Base-by-base conservation (phyloP, 106 monocot genomes). In the Narthecium ossifragum region DNA sequence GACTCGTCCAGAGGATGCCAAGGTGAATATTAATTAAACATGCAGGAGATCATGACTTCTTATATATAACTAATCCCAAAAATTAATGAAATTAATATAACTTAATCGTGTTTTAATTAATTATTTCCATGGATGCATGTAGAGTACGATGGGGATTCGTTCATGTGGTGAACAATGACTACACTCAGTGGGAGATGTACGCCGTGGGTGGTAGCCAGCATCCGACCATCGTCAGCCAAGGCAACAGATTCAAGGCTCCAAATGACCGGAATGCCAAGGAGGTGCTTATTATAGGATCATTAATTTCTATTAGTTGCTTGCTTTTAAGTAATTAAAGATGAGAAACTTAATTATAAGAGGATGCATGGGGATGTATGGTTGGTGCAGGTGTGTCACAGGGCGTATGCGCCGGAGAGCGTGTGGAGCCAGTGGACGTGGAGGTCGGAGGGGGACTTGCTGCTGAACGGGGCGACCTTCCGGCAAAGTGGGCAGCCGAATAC, bases 101-200 rank as follows among this genome's bases (percentile, higher is more conserved):
- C 22, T 7, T 23, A 49, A 8, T 5, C 17, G 17, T 18, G 17
- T 49, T 18, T 49, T 49, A 5, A 49, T 49, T 6, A 49, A 49
- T n/a, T 18, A 49, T 49, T 17, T 23, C 48, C 17, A n/a, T 7
- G 8, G 24, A 52, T 9, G 14, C 1, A 27, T 31, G 27, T 27
- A 63, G 75, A 48, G 68, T 68, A 37, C 54, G 75, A 29, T 43
- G 54, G 75, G 75, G 75, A 4, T 75, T 69, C 62, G 49, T 68
- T 62, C 75, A 75, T 53, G 75, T 75, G 14, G 68, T 68, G 21
- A 75, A 75, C 63, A 75, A 75, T 46, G 68, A 68, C 54, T 75
- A 69, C 69, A 68, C 68, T 2, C 69, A 63, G 47, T 75, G 75
- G 75, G 11, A 25, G 9, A 75, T 75, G 75, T 75, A 75, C 57